Evolutionary conservation across 2,329 filamentous ascomycete species (phyloP).

Genomic region (Epicoccum sorghinum): DNA sequence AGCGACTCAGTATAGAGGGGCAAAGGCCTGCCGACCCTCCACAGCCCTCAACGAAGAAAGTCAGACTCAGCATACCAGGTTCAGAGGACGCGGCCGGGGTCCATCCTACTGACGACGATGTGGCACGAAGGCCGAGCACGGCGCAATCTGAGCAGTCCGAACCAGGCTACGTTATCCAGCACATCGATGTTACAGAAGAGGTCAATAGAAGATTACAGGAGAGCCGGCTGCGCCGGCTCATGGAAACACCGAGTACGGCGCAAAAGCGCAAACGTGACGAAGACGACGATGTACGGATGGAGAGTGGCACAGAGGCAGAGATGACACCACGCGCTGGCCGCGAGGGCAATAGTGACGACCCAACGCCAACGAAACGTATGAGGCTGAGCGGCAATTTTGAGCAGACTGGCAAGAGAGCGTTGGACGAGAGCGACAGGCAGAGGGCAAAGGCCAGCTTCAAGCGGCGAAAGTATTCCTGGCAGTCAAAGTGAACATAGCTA

Average conservation of each 20-base stretch:
- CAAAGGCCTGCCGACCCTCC: conserved; percentile 12
- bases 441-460: conserved; percentile 20
- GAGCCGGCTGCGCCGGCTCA: conserved; percentile 37
- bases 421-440: background rate
- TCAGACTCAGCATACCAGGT: conserved; percentile 15
- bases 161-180: conserved; percentile 30
- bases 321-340: conserved; percentile 21
- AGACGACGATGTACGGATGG: conserved; percentile 29
- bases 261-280: conserved; percentile 43
- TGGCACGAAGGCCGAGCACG: conserved; percentile 22
- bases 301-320: conserved; percentile 23
- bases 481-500: background rate
- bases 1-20: conserved; percentile 39
- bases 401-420: conserved; percentile 24
- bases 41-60: conserved; percentile 6
- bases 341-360: conserved; percentile 16
- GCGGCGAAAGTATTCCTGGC: conserved; percentile 20
- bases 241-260: conserved; percentile 41
- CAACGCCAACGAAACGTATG: conserved; percentile 33
- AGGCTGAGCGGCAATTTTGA: conserved; percentile 36
- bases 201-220: conserved; percentile 40
- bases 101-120: conserved; percentile 22
- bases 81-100: conserved; percentile 19
- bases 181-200: conserved; percentile 43
- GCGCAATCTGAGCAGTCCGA: conserved; percentile 8